Evolutionary conservation across 805 yeast genomes (phyloP), one percentile per base, ranked within the genome.

Genomic region (Cephaloascus fragrans): DNA sequence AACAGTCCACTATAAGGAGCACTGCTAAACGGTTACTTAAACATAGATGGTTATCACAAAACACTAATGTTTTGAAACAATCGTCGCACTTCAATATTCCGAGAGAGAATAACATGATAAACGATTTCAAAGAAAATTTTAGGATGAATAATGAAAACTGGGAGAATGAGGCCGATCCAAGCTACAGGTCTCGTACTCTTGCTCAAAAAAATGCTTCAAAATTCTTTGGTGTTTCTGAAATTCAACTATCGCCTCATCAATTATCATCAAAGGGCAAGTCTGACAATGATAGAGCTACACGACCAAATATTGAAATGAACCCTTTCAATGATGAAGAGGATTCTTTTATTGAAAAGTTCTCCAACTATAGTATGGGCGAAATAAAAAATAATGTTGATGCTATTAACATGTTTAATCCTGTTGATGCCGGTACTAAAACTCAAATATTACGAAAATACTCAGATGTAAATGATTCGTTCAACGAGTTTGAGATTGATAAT

Each of bases 1-100:
- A 78, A 49, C 80, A 80, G 46, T 85, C 90, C 1, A 62, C 61
- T 18, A 55, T 72, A 19, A 62, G 95, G 41, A 59, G 64, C 2
- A 59, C 73, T 4, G 90, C 90, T 0, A 59, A 59, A 26, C 58
- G 70, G 29, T 61, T 87, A 19, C 55, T 75, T 18, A 53, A 64
- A 20, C 89, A 83, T 51, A 67, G 67, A 16, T 85, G 94, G 95
- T 47, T 84, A 8, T 43, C 10, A 45, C 33, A 16, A 31, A 31
- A 6, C 15, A 23, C 8, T 16, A 31, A 16, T 14, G 15, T 31
- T 6, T 31, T 31, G 33, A 14, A 31, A 31, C 33, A 14, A n/a
- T 31, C 33, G n/a, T 31, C 33, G 8, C 33, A 31, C 8, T 16
- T 31, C 33, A 31, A 31, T 31, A 31, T 31, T 31, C 12, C 28